Conservation (phyloP, 768 basidiomycete species). For the Pisolithus marmoratus region DNA sequence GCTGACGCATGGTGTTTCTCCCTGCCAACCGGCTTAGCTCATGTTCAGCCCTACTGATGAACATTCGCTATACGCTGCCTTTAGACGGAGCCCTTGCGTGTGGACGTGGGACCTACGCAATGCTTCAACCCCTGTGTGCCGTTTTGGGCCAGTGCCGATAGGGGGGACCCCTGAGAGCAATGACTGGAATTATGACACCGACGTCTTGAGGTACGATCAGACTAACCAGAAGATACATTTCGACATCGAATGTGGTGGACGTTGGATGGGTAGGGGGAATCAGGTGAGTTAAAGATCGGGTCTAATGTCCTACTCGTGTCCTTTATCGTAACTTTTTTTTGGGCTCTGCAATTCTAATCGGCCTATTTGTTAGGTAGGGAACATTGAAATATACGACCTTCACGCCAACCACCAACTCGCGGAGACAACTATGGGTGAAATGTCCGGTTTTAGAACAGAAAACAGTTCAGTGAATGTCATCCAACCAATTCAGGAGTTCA, state of each 20-base stretch:
- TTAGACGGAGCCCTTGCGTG: slow-evolving; percentile 53
- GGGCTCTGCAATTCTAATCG: background rate
- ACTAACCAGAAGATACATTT: slow-evolving; percentile 81
- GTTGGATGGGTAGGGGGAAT: slow-evolving; percentile 59
- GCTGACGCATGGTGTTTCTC: slow-evolving; percentile 1
- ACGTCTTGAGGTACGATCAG: background rate
- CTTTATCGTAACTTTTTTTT: background rate
- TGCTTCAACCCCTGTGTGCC: slow-evolving; percentile 35
- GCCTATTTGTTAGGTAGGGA: slow-evolving; percentile 42
- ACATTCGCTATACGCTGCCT: slow-evolving; percentile 72
- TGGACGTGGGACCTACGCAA: slow-evolving; percentile 80
- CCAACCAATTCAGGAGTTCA: slow-evolving; percentile 33
- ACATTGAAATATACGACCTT: slow-evolving; percentile 56
- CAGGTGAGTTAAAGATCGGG: slow-evolving; percentile 41
- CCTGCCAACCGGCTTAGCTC: slow-evolving; percentile 39
- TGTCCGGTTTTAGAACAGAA: background rate
- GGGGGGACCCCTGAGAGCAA: background rate
- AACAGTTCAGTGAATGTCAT: slow-evolving; percentile 9
- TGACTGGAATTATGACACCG: background rate
- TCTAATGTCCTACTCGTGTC: background rate
- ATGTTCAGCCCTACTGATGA: slow-evolving; percentile 72
- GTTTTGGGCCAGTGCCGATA: slow-evolving; percentile 19
- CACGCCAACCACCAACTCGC: background rate
- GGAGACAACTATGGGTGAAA: slow-evolving; percentile 2
- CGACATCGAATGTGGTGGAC: slow-evolving; percentile 66